These are phyloP conservation scores for Taxawa tesnikishii DNA, from an alignment of 2,329 filamentous ascomycete species.

Conservation along the genomic window DNA sequence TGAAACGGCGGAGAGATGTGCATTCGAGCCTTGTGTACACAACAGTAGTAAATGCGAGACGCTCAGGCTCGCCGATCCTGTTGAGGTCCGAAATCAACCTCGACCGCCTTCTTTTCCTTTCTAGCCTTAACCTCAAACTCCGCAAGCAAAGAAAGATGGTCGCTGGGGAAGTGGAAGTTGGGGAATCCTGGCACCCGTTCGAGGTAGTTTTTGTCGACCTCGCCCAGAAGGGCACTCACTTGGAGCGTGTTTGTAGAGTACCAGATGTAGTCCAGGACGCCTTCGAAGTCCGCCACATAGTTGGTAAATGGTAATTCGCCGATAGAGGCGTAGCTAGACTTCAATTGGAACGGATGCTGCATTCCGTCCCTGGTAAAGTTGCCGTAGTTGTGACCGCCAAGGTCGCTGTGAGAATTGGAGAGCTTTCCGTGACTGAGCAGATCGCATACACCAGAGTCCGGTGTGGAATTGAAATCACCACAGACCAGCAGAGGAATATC, in stretches of 20 bases:
- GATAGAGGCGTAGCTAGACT: conserved; percentile 76
- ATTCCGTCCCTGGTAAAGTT: conserved; percentile 89
- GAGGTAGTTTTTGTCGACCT: conserved; percentile 75
- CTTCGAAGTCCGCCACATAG: conserved; percentile 86
- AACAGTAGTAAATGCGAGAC: too few relatives aligned
- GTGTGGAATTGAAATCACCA: conserved; percentile 89
- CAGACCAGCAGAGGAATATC: conserved; percentile 87
- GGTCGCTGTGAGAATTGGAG: conserved; percentile 64
- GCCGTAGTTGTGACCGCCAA: conserved; percentile 74
- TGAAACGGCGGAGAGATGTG: too few relatives aligned
- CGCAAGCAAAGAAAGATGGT: conserved; percentile 80
- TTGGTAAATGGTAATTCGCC: conserved; percentile 90
- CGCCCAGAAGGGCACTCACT: conserved; percentile 71
- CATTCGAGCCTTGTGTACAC: too few relatives aligned
- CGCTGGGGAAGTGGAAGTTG: conserved; percentile 87
- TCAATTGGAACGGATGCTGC: conserved; percentile 84
- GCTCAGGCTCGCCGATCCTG: conserved; percentile 1
- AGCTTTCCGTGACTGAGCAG: conserved; percentile 72
- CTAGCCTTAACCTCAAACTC: conserved; percentile 82
- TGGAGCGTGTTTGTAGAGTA: conserved; percentile 85
- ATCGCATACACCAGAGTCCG: conserved; percentile 82
- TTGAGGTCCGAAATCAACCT: conserved; percentile 21
- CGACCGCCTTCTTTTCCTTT: conserved; percentile 46
- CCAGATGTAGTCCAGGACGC: conserved; percentile 95
- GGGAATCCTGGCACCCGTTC: conserved; percentile 83